Conservation (phyloP, 331 rosid genomes). For the Quercus phellos region DNA sequence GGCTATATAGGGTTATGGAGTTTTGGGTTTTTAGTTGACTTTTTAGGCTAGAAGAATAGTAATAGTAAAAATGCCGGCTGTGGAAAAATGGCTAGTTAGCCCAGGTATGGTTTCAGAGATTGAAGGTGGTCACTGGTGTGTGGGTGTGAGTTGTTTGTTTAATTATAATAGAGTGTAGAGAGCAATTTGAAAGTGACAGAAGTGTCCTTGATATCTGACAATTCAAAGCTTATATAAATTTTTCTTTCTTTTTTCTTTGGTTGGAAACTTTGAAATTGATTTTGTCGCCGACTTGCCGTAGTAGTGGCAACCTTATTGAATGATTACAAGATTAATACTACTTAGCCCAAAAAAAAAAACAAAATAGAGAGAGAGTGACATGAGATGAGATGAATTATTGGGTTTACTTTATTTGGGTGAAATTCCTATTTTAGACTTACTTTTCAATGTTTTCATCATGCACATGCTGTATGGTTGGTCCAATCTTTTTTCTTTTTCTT, state of each 20-base stretch:
- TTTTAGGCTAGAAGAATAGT: neutral
- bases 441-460: neutral
- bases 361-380: too few relatives aligned
- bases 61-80: neutral
- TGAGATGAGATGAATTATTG: neutral
- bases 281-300: too few relatives aligned
- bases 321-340: too few relatives aligned
- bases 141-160: too few relatives aligned
- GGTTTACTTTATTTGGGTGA: neutral
- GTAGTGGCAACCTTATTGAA: too few relatives aligned
- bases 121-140: too few relatives aligned
- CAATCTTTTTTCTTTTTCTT: too few relatives aligned
- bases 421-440: neutral
- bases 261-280: too few relatives aligned
- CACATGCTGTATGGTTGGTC: too few relatives aligned
- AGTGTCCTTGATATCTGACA: neutral
- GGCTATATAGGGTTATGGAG: too few relatives aligned
- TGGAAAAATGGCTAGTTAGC: neutral
- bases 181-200: neutral
- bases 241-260: neutral
- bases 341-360: too few relatives aligned
- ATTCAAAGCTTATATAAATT: constrained; percentile 3
- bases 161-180: too few relatives aligned
- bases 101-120: neutral
- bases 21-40: constrained; percentile 1